These are phyloP conservation scores for Fusarium napiforme DNA, from an alignment of 2,329 filamentous ascomycete species.

Conservation along the genomic window DNA sequence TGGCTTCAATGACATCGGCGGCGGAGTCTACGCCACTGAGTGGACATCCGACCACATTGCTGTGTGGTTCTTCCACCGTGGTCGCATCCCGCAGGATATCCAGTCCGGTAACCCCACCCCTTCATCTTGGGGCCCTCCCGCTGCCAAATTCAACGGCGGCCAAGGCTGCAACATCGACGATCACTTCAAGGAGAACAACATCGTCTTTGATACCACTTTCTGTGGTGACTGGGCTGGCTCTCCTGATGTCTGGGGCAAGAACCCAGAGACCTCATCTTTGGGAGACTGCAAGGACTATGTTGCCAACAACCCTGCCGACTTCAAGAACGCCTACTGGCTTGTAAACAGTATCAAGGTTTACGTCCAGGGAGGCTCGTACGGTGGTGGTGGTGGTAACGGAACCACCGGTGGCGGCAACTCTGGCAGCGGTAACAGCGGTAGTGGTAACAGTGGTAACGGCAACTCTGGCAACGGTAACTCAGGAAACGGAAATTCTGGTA, in stretches of 20 bases:
- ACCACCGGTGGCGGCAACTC: constrained; percentile 4
- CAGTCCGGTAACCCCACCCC: constrained; percentile 70
- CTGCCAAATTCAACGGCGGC: constrained; percentile 73
- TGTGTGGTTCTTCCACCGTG: constrained; percentile 84
- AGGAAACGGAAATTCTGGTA: neutral
- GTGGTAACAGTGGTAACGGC: neutral
- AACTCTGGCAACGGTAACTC: neutral
- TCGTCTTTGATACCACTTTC: constrained; percentile 86
- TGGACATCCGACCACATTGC: constrained; percentile 79
- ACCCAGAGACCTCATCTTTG: constrained; percentile 67
- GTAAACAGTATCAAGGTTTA: constrained; percentile 79
- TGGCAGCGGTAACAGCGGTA: neutral
- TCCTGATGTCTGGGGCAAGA: constrained; percentile 65
- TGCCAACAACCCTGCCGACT: constrained; percentile 73
- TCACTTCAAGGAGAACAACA: constrained; percentile 77
- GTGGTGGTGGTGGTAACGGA: constrained; percentile 2
- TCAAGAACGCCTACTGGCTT: constrained; percentile 79
- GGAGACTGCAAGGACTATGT: constrained; percentile 81
- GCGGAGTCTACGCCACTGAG: constrained; percentile 79
- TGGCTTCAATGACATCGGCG: constrained; percentile 75
- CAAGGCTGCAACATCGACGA: constrained; percentile 76
- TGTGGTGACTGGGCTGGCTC: constrained; percentile 88
- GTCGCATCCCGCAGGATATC: constrained; percentile 72
- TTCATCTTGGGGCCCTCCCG: constrained; percentile 73
- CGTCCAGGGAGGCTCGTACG: constrained; percentile 24